A percentile compares a stretch with the other conserved stretches of the same genome.
Conservation (phyloP, 371 early-diverging fungal species). For the Zychaea mexicana region DNA sequence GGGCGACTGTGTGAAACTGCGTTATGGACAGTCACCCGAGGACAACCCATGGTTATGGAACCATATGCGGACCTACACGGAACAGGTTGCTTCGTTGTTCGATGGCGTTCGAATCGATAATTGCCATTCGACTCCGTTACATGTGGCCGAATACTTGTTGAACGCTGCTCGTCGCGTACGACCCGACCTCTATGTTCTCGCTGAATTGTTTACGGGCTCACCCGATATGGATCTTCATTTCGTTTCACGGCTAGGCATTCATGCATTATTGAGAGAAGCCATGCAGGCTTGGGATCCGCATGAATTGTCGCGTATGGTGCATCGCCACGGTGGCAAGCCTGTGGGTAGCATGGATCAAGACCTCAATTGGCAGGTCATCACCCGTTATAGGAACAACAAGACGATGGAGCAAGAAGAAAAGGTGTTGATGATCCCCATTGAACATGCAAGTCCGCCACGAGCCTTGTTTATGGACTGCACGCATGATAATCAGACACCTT, state of each 20-base stretch:
- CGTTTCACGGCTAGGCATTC: conserved; percentile 91
- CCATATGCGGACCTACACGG: conserved; percentile 88
- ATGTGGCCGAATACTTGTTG: conserved; percentile 90
- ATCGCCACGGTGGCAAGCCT: conserved; percentile 90
- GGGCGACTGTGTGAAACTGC: conserved; percentile 98
- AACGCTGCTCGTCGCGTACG: conserved; percentile 84
- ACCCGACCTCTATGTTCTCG: conserved; percentile 93
- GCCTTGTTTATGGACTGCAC: conserved; percentile 98
- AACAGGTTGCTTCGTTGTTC: conserved; percentile 85
- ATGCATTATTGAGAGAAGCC: conserved; percentile 94
- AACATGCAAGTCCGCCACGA: conserved; percentile 68
- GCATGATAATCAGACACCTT: conserved; percentile 96
- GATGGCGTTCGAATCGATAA: conserved; percentile 98
- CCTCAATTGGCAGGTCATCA: conserved; percentile 40
- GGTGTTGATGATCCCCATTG: conserved; percentile 33
- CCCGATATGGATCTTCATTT: conserved; percentile 89
- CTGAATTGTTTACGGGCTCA: conserved; percentile 96
- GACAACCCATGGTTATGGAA: conserved; percentile 97
- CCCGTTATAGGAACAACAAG: conserved; percentile 12
- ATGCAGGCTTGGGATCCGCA: conserved; percentile 96
- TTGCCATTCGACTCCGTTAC: conserved; percentile 97
- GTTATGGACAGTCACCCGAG: conserved; percentile 82
- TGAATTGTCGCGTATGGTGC: conserved; percentile 87
- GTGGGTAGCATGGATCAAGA: conserved; percentile 73
- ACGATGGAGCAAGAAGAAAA: conserved; percentile 34